Evolutionary conservation across 2,329 filamentous ascomycete species (phyloP).

Genomic region (Fusarium albosuccineum): DNA sequence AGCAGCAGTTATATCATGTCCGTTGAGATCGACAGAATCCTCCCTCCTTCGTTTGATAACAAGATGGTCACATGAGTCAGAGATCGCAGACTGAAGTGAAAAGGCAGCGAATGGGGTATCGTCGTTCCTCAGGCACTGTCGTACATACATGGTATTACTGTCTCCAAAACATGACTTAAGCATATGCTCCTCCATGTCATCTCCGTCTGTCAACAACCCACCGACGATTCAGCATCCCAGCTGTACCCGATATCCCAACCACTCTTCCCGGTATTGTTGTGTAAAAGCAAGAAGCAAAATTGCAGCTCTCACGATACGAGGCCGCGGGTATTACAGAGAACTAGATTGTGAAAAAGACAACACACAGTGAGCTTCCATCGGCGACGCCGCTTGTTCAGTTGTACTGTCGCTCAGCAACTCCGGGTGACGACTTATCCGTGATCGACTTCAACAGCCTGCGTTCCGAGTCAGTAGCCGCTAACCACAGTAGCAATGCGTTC

Average conservation of each 20-base stretch:
- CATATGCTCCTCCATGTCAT: slow-evolving; percentile 11
- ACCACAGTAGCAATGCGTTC: background rate
- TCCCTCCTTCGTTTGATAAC: too few relatives aligned
- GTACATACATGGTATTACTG: slow-evolving; percentile 22
- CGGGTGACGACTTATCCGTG: slow-evolving; percentile 41
- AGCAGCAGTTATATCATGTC: too few relatives aligned
- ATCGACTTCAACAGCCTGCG: slow-evolving; percentile 45
- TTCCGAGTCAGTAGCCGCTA: slow-evolving; percentile 15
- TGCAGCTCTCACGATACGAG: slow-evolving; percentile 32
- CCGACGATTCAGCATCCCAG: slow-evolving; percentile 6
- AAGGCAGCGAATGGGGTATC: slow-evolving; percentile 29
- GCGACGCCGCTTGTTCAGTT: slow-evolving; percentile 23
- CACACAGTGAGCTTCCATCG: slow-evolving; percentile 26
- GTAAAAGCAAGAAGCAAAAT: slow-evolving; percentile 41
- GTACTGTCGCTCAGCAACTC: slow-evolving; percentile 36
- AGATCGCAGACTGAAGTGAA: background rate
- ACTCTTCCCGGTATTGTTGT: slow-evolving; percentile 23
- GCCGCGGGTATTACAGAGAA: slow-evolving; percentile 48
- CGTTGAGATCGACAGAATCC: too few relatives aligned
- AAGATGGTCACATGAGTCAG: too few relatives aligned
- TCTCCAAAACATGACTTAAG: slow-evolving; percentile 15
- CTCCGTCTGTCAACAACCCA: slow-evolving; percentile 15
- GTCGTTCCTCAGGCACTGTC: slow-evolving; percentile 35
- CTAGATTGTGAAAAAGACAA: slow-evolving; percentile 36
- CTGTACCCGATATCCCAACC: slow-evolving; percentile 24